These are phyloP conservation scores for Penicillium sclerotigenum DNA, from an alignment of 2,329 filamentous ascomycete species.

Conservation along the genomic window DNA sequence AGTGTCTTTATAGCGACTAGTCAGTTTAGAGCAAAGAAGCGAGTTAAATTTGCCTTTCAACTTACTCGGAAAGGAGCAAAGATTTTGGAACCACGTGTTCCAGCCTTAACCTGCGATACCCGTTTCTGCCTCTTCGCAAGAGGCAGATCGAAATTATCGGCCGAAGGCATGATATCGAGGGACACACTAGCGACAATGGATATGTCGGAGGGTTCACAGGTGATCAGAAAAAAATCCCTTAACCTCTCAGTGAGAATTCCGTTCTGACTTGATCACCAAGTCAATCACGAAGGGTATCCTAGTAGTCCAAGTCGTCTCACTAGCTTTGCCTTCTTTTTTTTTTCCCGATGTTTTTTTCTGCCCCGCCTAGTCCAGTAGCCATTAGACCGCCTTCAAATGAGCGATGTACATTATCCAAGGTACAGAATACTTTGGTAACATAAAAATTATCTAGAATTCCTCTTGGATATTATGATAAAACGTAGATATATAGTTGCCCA, in stretches of 20 bases:
- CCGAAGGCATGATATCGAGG: slow-evolving; percentile 43
- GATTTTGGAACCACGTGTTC: slow-evolving; percentile 64
- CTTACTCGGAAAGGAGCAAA: slow-evolving; percentile 91
- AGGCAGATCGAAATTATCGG: slow-evolving; percentile 58
- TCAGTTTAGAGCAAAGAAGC: slow-evolving; percentile 10
- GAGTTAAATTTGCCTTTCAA: slow-evolving; percentile 10
- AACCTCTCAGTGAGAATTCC: not conserved
- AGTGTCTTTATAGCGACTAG: slow-evolving; percentile 64
- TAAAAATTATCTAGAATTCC: not conserved
- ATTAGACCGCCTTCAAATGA: slow-evolving; percentile 1
- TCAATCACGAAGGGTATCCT: not conserved
- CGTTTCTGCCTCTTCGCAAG: slow-evolving; percentile 75
- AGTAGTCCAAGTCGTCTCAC: not conserved
- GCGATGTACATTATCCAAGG: not conserved
- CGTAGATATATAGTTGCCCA: rapidly evolving
- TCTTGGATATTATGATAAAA: not conserved
- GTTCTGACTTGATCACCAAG: not conserved
- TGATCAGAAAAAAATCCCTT: not conserved
- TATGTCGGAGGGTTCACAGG: not conserved
- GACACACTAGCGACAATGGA: not conserved
- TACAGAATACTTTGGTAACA: not conserved
- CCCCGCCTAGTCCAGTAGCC: slow-evolving; percentile 3
- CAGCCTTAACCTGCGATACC: slow-evolving; percentile 38
- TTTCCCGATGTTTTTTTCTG: slow-evolving; percentile 10
- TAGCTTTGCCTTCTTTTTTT: slow-evolving; percentile 7